phyloP scores from a whole-genome alignment of 257 asterid genomes.

The Echium plantagineum region DNA sequence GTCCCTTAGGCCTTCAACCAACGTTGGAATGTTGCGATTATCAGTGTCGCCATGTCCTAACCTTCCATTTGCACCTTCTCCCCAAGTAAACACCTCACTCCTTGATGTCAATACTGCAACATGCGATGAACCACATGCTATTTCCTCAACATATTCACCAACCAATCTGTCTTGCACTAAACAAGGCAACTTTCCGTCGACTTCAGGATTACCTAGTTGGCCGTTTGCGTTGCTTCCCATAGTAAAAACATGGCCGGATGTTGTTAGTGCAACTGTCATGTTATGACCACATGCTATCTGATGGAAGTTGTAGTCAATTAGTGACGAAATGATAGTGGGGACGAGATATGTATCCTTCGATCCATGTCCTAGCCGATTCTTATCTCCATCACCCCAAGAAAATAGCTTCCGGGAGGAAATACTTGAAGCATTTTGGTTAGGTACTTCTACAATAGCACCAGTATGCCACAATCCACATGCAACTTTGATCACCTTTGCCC shows the following conservation, averaged over 20 bases:
- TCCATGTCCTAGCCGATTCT: slow-evolving; percentile 73
- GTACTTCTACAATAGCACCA: slow-evolving; percentile 74
- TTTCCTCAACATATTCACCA: slow-evolving; percentile 91
- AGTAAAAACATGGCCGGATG: slow-evolving; percentile 77
- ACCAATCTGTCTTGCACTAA: slow-evolving; percentile 71
- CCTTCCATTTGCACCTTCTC: slow-evolving; percentile 80
- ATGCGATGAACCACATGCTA: slow-evolving; percentile 66
- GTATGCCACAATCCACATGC: slow-evolving; percentile 96
- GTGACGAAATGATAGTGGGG: slow-evolving; percentile 71
- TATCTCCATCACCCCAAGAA: slow-evolving; percentile 97
- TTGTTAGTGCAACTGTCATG: slow-evolving; percentile 57
- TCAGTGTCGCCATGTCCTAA: slow-evolving; percentile 79
- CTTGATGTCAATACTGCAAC: slow-evolving; percentile 75
- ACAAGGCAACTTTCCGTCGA: slow-evolving; percentile 63
- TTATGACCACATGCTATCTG: slow-evolving; percentile 76
- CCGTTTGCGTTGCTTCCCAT: slow-evolving; percentile 68
- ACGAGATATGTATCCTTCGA: slow-evolving; percentile 53
- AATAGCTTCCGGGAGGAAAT: slow-evolving; percentile 58
- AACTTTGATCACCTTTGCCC: slow-evolving; percentile 54
- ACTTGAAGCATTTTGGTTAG: slow-evolving; percentile 36
- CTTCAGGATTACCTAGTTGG: slow-evolving; percentile 63
- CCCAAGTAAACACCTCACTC: slow-evolving; percentile 85
- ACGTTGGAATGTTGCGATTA: slow-evolving; percentile 56
- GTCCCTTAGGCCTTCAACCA: slow-evolving; percentile 72
- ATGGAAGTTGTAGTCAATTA: slow-evolving; percentile 69